Conservation (phyloP, 345 rosid genomes). For the Eutrema yunnanense region DNA sequence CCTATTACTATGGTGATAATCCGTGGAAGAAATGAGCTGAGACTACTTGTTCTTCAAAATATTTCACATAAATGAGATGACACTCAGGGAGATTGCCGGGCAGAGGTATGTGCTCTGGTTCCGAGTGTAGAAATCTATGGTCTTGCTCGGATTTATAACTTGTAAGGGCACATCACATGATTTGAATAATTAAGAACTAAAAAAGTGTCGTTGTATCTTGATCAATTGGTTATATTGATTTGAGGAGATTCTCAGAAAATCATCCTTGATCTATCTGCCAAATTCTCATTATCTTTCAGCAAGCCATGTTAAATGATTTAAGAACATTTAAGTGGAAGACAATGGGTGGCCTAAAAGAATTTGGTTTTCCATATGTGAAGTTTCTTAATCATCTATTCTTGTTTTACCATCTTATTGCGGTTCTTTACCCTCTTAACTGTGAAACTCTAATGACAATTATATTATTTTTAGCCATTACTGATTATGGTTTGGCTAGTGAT, state of each 20-base stretch:
- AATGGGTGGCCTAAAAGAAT: slow-evolving; percentile 1
- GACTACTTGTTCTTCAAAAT: not conserved
- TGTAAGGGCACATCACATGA: slow-evolving; percentile 15
- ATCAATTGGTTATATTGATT: slow-evolving; percentile 22
- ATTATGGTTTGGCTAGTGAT: not conserved
- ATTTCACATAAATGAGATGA: not conserved
- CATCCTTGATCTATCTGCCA: not conserved
- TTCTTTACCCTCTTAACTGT: slow-evolving; percentile 2
- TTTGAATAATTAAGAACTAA: slow-evolving; percentile 14
- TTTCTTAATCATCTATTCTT: not conserved
- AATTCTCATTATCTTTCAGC: not conserved
- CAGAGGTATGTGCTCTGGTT: slow-evolving; percentile 6
- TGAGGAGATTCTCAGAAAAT: not conserved
- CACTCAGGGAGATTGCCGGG: not conserved
- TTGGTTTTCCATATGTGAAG: not conserved
- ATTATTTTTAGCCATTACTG: not conserved
- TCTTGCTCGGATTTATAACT: slow-evolving; percentile 9
- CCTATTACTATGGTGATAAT: slow-evolving; percentile 77
- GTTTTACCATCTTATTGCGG: not conserved
- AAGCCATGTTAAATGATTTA: slow-evolving; percentile 6
- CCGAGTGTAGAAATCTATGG: not conserved
- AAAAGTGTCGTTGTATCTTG: not conserved
- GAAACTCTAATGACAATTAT: not conserved
- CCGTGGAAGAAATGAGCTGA: slow-evolving; percentile 60
- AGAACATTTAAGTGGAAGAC: not conserved